Conservation (phyloP, 2,329 filamentous ascomycete genomes). For the Macrophomina phaseolina region DNA sequence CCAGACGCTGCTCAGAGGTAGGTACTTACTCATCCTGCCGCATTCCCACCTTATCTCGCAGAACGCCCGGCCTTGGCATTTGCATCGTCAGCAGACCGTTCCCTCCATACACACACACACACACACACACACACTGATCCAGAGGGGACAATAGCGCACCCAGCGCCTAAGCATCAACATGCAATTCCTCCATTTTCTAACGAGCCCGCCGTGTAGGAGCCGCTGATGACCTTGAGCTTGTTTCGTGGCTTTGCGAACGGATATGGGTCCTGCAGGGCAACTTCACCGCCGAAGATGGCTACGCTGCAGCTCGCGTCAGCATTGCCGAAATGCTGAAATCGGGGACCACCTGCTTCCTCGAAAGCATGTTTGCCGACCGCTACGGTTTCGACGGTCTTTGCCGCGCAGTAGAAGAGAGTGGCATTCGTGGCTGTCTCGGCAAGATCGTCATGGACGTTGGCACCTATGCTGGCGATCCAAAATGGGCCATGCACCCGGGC, state of each 20-base stretch:
- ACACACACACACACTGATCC: no score
- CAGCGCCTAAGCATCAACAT: no score
- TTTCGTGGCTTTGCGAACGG: slow-evolving; percentile 58
- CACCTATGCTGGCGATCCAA: slow-evolving; percentile 50
- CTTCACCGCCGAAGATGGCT: slow-evolving; percentile 55
- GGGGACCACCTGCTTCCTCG: slow-evolving; percentile 59
- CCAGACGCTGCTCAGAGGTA: slow-evolving; percentile 56
- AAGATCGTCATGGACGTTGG: slow-evolving; percentile 54
- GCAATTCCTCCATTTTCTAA: not conserved
- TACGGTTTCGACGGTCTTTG: slow-evolving; percentile 55
- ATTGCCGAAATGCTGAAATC: slow-evolving; percentile 59
- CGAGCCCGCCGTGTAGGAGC: slow-evolving; percentile 5
- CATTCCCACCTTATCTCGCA: not conserved
- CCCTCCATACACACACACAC: no score
- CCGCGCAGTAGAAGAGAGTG: slow-evolving; percentile 51
- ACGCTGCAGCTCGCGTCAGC: slow-evolving; percentile 54
- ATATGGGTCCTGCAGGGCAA: slow-evolving; percentile 57
- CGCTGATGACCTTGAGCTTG: slow-evolving; percentile 57
- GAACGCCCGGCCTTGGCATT: not conserved
- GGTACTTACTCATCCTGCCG: slow-evolving; percentile 38
- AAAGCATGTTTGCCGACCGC: slow-evolving; percentile 58
- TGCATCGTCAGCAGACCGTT: not conserved
- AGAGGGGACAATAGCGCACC: no score
- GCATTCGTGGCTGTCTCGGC: slow-evolving; percentile 52
- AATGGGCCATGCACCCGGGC: slow-evolving; percentile 52